phyloP scores from a whole-genome alignment of 768 basidiomycete genomes.

The Suillus subaureus region DNA sequence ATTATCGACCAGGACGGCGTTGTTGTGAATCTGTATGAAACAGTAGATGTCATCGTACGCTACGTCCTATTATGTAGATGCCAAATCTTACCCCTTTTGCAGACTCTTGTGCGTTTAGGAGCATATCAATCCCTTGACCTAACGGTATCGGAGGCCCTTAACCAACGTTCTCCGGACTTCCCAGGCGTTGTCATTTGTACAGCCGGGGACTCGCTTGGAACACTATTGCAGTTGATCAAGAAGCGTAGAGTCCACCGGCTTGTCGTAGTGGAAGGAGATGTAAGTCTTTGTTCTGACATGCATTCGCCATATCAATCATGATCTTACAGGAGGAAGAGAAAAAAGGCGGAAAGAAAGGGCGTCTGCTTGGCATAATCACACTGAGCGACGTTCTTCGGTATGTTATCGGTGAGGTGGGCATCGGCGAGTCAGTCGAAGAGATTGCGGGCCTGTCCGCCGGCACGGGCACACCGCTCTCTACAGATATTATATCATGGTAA shows the following conservation, averaged over 20 bases:
- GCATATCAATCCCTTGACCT: conserved; percentile 96
- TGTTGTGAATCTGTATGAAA: conserved; percentile 96
- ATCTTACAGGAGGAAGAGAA: conserved; percentile 71
- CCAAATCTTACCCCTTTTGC: conserved; percentile 13
- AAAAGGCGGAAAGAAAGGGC: conserved; percentile 78
- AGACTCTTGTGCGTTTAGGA: conserved; percentile 94
- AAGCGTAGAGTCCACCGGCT: conserved; percentile 92
- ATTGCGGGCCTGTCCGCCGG: conserved; percentile 7
- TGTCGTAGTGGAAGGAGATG: conserved; percentile 93
- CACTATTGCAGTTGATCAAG: conserved; percentile 88
- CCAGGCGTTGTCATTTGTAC: conserved; percentile 97
- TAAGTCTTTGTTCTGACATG: conserved; percentile 32
- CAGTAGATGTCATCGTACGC: conserved; percentile 93
- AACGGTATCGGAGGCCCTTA: conserved; percentile 89
- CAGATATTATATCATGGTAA: conserved; percentile 23
- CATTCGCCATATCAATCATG: conserved; percentile 3
- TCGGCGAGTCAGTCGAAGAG: conserved; percentile 45
- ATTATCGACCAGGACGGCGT: conserved; percentile 92
- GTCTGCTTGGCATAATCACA: conserved; percentile 84
- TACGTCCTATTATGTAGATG: background rate
- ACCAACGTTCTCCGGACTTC: conserved; percentile 91
- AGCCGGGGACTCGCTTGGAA: conserved; percentile 87
- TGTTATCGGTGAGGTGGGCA: conserved; percentile 67
- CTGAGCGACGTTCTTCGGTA: conserved; percentile 88
- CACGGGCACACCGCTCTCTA: conserved; percentile 17